phyloP scores from a whole-genome alignment of 176 grass and related monocot species.

The Carex kokanica region DNA sequence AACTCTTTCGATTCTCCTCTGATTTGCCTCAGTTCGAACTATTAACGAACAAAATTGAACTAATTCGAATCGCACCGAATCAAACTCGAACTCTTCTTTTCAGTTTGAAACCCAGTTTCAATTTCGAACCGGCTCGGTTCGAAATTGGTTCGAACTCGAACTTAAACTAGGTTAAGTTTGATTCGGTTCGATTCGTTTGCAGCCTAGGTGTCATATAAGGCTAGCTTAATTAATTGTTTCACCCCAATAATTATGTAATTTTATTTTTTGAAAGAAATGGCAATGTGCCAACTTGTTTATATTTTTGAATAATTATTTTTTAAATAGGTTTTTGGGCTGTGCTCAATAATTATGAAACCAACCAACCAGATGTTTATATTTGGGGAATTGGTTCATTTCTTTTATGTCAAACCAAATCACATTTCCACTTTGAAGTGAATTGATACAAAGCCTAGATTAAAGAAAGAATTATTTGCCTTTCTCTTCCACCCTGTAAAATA shows the following conservation, averaged over 20 bases:
- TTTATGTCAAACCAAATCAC: background rate
- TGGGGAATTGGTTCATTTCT: slow-evolving; percentile 28
- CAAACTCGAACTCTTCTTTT: too few species aligned
- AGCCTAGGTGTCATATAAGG: background rate
- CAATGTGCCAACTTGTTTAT: background rate
- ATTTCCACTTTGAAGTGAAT: slow-evolving; percentile 19
- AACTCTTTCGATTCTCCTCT: too few species aligned
- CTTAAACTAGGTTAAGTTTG: too few species aligned
- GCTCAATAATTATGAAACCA: slow-evolving; percentile 21
- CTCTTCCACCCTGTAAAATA: too few species aligned
- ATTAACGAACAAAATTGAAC: too few species aligned
- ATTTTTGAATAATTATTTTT: background rate
- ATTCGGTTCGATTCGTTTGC: too few species aligned
- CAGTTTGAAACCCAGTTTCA: too few species aligned
- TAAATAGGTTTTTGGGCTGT: background rate
- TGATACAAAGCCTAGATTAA: slow-evolving; percentile 1
- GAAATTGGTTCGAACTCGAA: too few species aligned
- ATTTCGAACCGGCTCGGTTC: too few species aligned
- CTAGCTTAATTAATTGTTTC: background rate
- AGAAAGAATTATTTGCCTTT: slow-evolving; percentile 10
- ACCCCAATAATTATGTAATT: background rate
- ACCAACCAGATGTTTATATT: slow-evolving; percentile 17
- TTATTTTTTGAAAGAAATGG: background rate
- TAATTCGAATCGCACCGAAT: too few species aligned
- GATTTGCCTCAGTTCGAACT: too few species aligned